Evolutionary conservation across 164 flowering plant species (phyloP).

Genomic region (Saururus chinensis): DNA sequence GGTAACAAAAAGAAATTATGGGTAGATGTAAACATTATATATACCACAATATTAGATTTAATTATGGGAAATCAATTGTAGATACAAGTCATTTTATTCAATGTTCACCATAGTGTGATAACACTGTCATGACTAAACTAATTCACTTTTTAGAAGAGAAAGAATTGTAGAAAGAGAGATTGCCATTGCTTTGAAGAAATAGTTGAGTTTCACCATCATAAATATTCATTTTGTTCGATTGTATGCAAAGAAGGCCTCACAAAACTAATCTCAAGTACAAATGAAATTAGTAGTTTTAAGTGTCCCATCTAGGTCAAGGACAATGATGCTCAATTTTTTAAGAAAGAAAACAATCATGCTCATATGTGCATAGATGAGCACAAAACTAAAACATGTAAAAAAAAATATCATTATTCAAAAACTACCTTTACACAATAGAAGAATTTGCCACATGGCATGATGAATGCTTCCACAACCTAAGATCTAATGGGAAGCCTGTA

Average conservation of each 20-base stretch:
- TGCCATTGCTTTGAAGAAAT: constrained; percentile 76
- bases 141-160: not conserved
- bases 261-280: constrained; percentile 46
- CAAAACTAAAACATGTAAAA: not conserved
- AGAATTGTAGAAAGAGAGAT: not conserved
- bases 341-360: not conserved
- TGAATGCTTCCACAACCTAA: constrained; percentile 89
- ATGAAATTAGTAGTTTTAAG: not conserved
- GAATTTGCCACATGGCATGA: constrained; percentile 98
- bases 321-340: no score
- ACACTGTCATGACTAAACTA: not conserved
- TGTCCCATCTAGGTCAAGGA: not conserved
- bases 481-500: constrained; percentile 73
- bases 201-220: constrained; percentile 98
- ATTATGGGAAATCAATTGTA: not conserved
- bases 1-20: no score
- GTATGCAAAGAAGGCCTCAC: constrained; percentile 86
- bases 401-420: not conserved
- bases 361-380: not conserved
- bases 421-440: constrained; percentile 74
- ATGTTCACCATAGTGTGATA: no score
- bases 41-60: no score
- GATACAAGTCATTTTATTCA: not conserved
- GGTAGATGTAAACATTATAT: no score
- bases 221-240: constrained; percentile 90